Evolutionary conservation across 352 stramenopile species (phyloP).

Genomic region (Hyaloperonospora arabidopsidis): DNA sequence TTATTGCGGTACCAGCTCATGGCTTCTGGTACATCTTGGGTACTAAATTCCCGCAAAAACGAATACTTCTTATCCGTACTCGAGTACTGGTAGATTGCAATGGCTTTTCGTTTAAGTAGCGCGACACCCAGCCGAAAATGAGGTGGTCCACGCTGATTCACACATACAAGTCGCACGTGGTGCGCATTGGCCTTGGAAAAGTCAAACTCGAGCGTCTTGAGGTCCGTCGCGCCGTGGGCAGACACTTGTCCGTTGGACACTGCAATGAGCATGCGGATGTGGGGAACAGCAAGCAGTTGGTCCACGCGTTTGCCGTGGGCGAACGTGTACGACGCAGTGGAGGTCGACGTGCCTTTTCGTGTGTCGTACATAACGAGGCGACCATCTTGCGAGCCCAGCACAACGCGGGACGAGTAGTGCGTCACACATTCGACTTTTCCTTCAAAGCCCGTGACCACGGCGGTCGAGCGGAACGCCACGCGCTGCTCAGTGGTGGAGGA

Average conservation of each 20-base stretch:
- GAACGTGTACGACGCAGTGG: slow-evolving; percentile 61
- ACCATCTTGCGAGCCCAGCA: slow-evolving; percentile 71
- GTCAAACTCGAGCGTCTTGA: slow-evolving; percentile 71
- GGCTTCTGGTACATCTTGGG: slow-evolving; percentile 61
- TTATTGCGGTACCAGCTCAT: slow-evolving; percentile 88
- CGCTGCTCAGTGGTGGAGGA: slow-evolving; percentile 27
- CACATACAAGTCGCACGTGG: slow-evolving; percentile 60
- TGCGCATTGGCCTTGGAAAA: slow-evolving; percentile 71
- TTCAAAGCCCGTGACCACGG: slow-evolving; percentile 65
- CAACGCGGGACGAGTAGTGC: slow-evolving; percentile 83
- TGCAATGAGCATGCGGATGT: slow-evolving; percentile 84
- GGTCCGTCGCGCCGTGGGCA: slow-evolving; percentile 68
- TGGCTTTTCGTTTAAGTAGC: slow-evolving; percentile 49
- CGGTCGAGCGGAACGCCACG: slow-evolving; percentile 70
- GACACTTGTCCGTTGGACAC: slow-evolving; percentile 68
- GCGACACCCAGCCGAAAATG: slow-evolving; percentile 78
- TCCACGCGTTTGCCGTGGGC: slow-evolving; percentile 63
- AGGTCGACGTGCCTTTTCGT: slow-evolving; percentile 60
- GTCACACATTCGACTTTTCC: slow-evolving; percentile 79
- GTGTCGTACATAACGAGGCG: slow-evolving; percentile 85
- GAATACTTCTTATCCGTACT: slow-evolving; percentile 70
- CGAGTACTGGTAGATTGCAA: slow-evolving; percentile 82
- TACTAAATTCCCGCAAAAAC: slow-evolving; percentile 70
- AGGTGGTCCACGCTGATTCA: slow-evolving; percentile 78
- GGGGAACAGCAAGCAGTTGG: slow-evolving; percentile 75